Base-by-base conservation (phyloP, 176 grass and related monocot species). In the Metroxylon sagu region DNA sequence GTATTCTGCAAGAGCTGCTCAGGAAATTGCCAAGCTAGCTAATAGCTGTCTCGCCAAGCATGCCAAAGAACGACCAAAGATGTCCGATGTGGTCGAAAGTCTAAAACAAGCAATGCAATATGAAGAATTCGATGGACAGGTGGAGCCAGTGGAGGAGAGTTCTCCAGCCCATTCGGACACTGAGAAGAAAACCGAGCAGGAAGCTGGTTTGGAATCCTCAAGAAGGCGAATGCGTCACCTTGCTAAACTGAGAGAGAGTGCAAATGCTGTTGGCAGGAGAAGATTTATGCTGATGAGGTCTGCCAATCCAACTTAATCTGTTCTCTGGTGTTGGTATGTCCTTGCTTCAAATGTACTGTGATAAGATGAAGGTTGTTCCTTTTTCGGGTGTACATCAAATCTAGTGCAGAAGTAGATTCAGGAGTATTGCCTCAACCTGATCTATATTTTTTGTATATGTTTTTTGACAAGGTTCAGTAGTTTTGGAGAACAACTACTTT, bases 271-370 rank as follows among this genome's bases (percentile, higher is more conserved):
- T 21, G 65, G 51, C 10, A 56, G 51, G 52, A 68, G 52, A 43
- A 68, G 65, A 56, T 68, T 67, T 54, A 27, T 68, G 65, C 28
- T 56, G 4, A 68, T 68, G 65, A 68, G 39, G 27, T 17, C 51
- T 31, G 52, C 16, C 7, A 68, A 68, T 43, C 52, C 25, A 35
- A 39, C 17, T 14, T 56, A 53, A 68, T 31, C 29, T 31, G 29
- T 31, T 31, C 29, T 31, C 29, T 31, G 29, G 29, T 31, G 29
- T 31, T 31, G 29, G 29, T 31, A 6, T 31, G 29, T 6, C 6
- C 5, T 31, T 31, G 29, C 5, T 31, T 31, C 29, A 4, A 31
- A 6, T 6, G 29, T 31, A 31, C 5, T 31, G 6, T 6, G 29
- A 31, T 31, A 5, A 30, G 0, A 30, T 30, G 29, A 30, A 30